Percentiles rank a stretch among this genome's conserved stretches.
phyloP scores from a whole-genome alignment of 2,329 filamentous ascomycete genomes.

The Fusarium longipes region DNA sequence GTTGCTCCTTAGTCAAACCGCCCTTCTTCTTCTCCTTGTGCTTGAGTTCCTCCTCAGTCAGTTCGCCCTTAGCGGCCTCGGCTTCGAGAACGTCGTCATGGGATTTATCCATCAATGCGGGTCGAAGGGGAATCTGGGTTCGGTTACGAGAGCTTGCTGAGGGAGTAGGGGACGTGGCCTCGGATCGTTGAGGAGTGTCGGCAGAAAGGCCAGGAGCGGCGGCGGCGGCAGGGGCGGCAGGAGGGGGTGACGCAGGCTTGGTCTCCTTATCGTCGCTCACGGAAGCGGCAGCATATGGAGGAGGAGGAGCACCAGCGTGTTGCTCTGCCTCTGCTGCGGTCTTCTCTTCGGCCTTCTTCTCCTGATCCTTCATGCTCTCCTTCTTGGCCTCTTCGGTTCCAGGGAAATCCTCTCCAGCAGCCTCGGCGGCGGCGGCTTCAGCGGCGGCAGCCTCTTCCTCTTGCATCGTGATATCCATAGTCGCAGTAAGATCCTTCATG shows the following conservation, averaged over 20 bases:
- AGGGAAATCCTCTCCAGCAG: constrained; percentile 64
- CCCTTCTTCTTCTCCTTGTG: constrained; percentile 84
- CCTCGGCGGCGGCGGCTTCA: constrained; percentile 60
- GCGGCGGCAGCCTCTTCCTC: constrained; percentile 72
- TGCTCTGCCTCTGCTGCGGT: constrained; percentile 45
- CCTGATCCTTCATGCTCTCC: constrained; percentile 62
- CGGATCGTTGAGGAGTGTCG: constrained; percentile 46
- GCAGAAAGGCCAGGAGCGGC: constrained; percentile 32
- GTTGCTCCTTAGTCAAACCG: constrained; percentile 88
- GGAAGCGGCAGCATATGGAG: constrained; percentile 53
- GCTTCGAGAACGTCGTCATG: constrained; percentile 65
- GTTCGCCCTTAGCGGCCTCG: constrained; percentile 78
- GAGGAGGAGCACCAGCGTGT: constrained; percentile 46
- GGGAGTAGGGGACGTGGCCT: constrained; percentile 55
- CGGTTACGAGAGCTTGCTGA: constrained; percentile 57
- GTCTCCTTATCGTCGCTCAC: constrained; percentile 55
- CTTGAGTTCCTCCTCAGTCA: constrained; percentile 65
- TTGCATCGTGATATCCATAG: constrained; percentile 96
- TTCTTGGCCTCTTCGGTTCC: constrained; percentile 67
- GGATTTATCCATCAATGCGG: constrained; percentile 84
- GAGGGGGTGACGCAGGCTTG: constrained; percentile 42
- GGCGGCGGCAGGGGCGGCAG: constrained; percentile 20
- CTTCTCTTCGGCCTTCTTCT: constrained; percentile 41
- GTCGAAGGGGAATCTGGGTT: constrained; percentile 77
- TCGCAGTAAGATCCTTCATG: constrained; percentile 97